Conservation (phyloP, 202 grass and related monocot genomes). For the Dendrocalamus latiflorus region DNA sequence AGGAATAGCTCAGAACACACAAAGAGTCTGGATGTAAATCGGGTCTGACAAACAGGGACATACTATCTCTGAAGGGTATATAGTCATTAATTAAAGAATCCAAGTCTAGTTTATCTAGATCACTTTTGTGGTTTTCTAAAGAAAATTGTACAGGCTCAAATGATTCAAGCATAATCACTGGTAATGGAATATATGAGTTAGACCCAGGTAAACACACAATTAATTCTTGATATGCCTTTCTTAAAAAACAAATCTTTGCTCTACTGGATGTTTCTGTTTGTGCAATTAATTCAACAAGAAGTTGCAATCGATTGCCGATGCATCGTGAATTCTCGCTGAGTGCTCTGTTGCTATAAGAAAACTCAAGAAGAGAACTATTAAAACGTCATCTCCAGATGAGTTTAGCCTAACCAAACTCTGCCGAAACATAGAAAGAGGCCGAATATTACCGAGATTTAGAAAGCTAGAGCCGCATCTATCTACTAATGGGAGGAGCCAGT, state of each 20-base stretch:
- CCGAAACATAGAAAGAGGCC: not conserved
- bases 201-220: not conserved
- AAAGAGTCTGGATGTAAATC: too few relatives aligned
- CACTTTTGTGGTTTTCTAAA: not conserved
- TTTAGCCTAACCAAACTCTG: not conserved
- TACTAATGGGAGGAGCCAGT: not conserved
- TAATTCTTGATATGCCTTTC: not conserved
- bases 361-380: not conserved
- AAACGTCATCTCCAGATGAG: not conserved
- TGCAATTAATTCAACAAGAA: not conserved
- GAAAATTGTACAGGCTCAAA: not conserved
- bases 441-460: not conserved
- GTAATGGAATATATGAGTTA: not conserved
- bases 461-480: constrained; percentile 2
- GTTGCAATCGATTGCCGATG: not conserved
- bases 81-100: not conserved
- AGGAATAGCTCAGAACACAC: too few relatives aligned
- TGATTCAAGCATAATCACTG: not conserved
- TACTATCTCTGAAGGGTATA: not conserved
- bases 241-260: not conserved
- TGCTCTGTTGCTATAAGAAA: not conserved
- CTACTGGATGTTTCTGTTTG: not conserved
- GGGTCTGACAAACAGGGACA: not conserved
- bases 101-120: not conserved
- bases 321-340: not conserved